Evolutionary conservation across 352 stramenopile genomes (phyloP).

Genomic region (Phytophthora sojae): DNA sequence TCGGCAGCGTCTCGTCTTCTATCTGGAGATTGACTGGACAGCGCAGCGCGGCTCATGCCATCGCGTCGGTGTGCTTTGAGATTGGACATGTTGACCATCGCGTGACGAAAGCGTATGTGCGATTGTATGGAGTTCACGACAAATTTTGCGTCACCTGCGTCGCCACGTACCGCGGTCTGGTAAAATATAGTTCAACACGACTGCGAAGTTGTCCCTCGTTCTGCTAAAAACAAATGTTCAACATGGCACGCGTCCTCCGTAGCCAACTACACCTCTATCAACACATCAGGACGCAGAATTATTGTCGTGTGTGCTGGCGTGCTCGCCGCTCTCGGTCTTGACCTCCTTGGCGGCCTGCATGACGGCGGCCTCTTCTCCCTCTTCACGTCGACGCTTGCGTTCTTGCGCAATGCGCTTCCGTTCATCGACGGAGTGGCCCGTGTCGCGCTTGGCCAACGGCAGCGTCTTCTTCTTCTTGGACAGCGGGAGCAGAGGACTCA

Average conservation of each 20-base stretch:
- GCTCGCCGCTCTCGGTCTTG: constrained; percentile 21
- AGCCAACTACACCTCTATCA: constrained; percentile 7
- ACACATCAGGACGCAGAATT: constrained; percentile 19
- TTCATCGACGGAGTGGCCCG: constrained; percentile 82
- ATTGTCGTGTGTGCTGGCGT: constrained; percentile 14
- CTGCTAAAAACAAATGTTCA: background rate
- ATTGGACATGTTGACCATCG: background rate
- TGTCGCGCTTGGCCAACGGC: constrained; percentile 74
- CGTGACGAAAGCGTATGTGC: background rate
- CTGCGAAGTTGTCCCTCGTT: background rate
- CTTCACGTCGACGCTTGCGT: constrained; percentile 71
- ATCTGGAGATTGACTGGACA: constrained; percentile 28
- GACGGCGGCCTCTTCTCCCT: constrained; percentile 22
- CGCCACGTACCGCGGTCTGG: background rate
- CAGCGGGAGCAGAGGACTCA: constrained; percentile 61
- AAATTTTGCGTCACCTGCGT: background rate
- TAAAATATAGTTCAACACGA: background rate
- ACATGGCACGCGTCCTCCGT: background rate
- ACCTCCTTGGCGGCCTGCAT: constrained; percentile 20
- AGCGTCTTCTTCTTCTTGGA: constrained; percentile 66
- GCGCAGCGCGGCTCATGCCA: constrained; percentile 14
- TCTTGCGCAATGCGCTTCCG: constrained; percentile 78
- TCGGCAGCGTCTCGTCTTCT: constrained; percentile 24
- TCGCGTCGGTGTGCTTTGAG: background rate
- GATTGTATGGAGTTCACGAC: background rate